These are phyloP conservation scores for Cryphonectria naterciae DNA, from an alignment of 2,329 filamentous ascomycete genomes.

Conservation along the genomic window DNA sequence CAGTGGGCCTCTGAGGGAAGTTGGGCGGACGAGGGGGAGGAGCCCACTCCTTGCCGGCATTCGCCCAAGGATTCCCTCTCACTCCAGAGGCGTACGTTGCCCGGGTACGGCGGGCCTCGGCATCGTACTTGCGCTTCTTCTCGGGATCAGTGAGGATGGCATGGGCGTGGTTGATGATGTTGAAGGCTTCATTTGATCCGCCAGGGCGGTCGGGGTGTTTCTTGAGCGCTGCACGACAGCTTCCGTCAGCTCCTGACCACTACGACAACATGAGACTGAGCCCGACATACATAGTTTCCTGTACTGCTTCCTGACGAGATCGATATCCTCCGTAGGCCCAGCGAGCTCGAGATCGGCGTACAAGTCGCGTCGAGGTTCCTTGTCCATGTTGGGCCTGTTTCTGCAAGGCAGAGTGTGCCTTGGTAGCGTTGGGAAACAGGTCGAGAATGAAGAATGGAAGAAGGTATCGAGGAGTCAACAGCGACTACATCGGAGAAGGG, in stretches of 20 bases:
- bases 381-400: slow-evolving; percentile 60
- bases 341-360: slow-evolving; percentile 82
- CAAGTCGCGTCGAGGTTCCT: slow-evolving; percentile 75
- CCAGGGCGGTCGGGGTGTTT: slow-evolving; percentile 89
- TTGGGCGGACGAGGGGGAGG: slow-evolving; percentile 47
- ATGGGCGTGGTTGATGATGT: slow-evolving; percentile 83
- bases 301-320: slow-evolving; percentile 85
- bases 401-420: slow-evolving; percentile 43
- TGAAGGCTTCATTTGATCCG: slow-evolving; percentile 80
- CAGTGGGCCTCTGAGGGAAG: slow-evolving; percentile 34
- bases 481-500: slow-evolving; percentile 6
- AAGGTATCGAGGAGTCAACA: neutral
- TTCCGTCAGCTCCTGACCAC: slow-evolving; percentile 20
- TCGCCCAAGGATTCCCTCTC: slow-evolving; percentile 60
- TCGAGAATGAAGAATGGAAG: neutral
- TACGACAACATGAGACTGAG: neutral
- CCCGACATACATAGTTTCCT: slow-evolving; percentile 71
- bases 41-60: slow-evolving; percentile 53
- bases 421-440: neutral
- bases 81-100: slow-evolving; percentile 60
- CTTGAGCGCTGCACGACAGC: slow-evolving; percentile 64
- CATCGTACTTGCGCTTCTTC: slow-evolving; percentile 58
- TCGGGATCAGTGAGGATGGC: slow-evolving; percentile 67
- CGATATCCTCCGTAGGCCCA: slow-evolving; percentile 63
- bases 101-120: slow-evolving; percentile 50